A percentile compares a stretch with the other conserved stretches of the same genome.
Conservation (phyloP, 306 rosid species). For the Vigna unguiculata region DNA sequence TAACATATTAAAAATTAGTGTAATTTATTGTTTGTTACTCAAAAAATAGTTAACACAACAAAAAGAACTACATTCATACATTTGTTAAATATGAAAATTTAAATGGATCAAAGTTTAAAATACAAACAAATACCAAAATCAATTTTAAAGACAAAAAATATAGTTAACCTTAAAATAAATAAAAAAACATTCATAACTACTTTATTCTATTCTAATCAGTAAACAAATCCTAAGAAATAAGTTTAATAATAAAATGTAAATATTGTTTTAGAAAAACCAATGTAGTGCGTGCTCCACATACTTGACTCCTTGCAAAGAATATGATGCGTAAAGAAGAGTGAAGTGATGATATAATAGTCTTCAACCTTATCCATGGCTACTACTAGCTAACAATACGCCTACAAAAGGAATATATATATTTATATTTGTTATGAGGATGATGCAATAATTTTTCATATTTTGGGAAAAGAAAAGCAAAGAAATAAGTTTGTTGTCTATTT, state of each 20-base stretch:
- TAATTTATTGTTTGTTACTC: no score
- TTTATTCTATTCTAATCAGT: background rate
- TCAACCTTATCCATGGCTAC: conserved; percentile 5
- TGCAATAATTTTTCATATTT: conserved; percentile 33
- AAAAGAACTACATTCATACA: no score
- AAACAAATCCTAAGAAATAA: background rate
- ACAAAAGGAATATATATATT: conserved; percentile 25
- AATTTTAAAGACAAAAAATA: no score
- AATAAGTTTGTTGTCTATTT: background rate
- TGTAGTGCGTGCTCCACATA: background rate
- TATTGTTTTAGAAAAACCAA: background rate
- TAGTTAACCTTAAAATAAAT: no score
- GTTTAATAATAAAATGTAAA: background rate
- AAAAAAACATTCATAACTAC: no score
- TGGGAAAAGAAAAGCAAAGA: background rate
- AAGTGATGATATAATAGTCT: conserved; percentile 32
- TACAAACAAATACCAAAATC: no score
- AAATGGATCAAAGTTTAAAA: no score
- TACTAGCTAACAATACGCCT: conserved; percentile 36
- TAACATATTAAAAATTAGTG: no score
- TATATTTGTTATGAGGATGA: conserved; percentile 38
- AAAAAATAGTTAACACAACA: no score
- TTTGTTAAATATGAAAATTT: no score
- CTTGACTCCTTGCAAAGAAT: background rate
- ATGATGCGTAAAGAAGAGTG: conserved; percentile 9